A percentile compares a stretch with the other conserved stretches of the same genome.
Evolutionary conservation across 2,329 filamentous ascomycete genomes (phyloP).

Genomic region (Pseudogymnoascus sp.): DNA sequence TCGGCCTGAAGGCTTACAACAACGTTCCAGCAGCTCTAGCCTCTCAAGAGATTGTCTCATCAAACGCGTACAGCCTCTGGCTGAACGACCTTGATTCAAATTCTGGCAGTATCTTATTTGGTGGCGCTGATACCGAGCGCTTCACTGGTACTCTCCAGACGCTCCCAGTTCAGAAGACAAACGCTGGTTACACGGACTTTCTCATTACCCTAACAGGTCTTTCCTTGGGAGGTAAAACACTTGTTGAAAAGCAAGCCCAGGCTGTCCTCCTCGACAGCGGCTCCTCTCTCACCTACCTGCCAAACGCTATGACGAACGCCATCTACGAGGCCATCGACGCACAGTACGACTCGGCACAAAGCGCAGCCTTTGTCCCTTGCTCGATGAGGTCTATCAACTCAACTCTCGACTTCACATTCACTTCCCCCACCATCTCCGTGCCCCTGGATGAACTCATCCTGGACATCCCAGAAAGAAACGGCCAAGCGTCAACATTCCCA

Average conservation of each 20-base stretch:
- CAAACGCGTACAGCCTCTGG: constrained; percentile 68
- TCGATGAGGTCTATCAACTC: constrained; percentile 36
- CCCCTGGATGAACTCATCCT: constrained; percentile 54
- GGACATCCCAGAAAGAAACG: constrained; percentile 38
- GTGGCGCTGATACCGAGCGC: constrained; percentile 62
- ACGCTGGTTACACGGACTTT: constrained; percentile 53
- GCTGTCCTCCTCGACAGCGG: constrained; percentile 67
- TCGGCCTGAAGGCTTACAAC: constrained; percentile 48
- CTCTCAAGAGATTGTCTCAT: constrained; percentile 51
- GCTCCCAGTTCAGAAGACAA: constrained; percentile 54
- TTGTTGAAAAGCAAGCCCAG: constrained; percentile 45
- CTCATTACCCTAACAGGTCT: constrained; percentile 61
- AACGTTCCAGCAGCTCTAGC: constrained; percentile 64
- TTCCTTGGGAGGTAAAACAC: constrained; percentile 34
- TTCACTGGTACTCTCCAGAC: constrained; percentile 57
- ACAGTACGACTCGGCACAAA: constrained; percentile 45
- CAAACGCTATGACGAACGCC: constrained; percentile 43
- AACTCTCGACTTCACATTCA: constrained; percentile 49
- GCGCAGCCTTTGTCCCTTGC: constrained; percentile 57
- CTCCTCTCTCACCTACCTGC: constrained; percentile 60
- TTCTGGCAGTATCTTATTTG: constrained; percentile 65
- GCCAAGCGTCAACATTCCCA: constrained; percentile 42
- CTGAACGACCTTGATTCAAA: constrained; percentile 62
- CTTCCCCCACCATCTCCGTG: constrained; percentile 46
- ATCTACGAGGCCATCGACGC: constrained; percentile 55